phyloP scores from a whole-genome alignment of 805 yeast species.

The Candida yuanshanica region DNA sequence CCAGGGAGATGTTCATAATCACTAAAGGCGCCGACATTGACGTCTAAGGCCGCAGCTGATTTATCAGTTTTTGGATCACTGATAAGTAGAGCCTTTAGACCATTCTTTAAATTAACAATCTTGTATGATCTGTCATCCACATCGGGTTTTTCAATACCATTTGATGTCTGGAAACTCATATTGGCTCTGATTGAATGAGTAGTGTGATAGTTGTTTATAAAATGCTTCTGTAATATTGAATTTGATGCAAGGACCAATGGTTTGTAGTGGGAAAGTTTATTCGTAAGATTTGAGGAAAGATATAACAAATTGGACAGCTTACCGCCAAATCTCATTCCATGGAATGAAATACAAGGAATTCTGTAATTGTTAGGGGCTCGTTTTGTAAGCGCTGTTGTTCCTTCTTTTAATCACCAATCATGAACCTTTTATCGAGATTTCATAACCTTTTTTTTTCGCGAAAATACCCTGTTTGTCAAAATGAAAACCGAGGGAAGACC shows the following conservation, averaged over 20 bases:
- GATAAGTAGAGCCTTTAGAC: slow-evolving; percentile 55
- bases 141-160: slow-evolving; percentile 34
- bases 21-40: slow-evolving; percentile 69
- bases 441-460: too few species aligned
- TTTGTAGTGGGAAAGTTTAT: background rate
- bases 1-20: slow-evolving; percentile 65
- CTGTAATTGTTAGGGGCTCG: background rate
- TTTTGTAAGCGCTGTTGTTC: background rate
- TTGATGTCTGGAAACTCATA: slow-evolving; percentile 19
- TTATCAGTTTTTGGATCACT: slow-evolving; percentile 67
- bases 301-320: background rate
- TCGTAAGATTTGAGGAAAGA: background rate
- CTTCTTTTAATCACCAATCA: background rate
- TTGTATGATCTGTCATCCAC: slow-evolving; percentile 75
- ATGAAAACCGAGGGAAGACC: too few species aligned
- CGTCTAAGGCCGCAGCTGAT: slow-evolving; percentile 76
- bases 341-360: background rate
- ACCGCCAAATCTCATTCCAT: background rate
- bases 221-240: background rate
- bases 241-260: background rate
- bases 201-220: background rate
- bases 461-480: too few species aligned
- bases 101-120: slow-evolving; percentile 52
- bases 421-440: too few species aligned
- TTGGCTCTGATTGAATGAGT: background rate